Base-by-base conservation (phyloP, 2,329 filamentous ascomycete species). In the Calonectria leucothoes region DNA sequence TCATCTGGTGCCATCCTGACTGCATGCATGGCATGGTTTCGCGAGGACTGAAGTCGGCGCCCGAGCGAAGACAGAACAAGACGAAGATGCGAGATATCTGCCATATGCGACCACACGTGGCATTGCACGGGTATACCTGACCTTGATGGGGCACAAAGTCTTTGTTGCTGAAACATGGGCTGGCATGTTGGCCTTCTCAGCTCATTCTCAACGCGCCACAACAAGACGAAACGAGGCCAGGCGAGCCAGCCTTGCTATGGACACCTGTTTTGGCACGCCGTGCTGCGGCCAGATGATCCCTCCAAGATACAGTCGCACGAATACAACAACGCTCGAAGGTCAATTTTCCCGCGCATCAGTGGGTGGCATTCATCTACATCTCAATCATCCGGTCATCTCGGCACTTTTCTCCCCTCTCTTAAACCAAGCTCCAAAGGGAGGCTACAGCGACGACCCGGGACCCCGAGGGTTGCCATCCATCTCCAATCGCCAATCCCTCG, bases 381-480 rank as follows among this genome's bases (percentile, higher is more conserved):
- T 33, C 55, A 35, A 25, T 33, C 55, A 37, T 59, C n/a, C 23
- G 11, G 12, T 35, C 12, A 14, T 33, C n/a, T 37, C 31, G 55
- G 33, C n/a, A 25, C 12, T 8, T 25, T 37, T 2, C 33, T 27
- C 72, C 74, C 69, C 69, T 64, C 31, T 65, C 55, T 52, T 64
- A 73, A 74, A 66, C 64, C 73, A 71, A 57, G 49, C 68, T 59
- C 77, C 70, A 66, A 72, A 66, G 52, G 48, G 59, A 72, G 51
- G 73, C 74, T 67, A 71, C 69, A 66, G 64, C 68, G 71, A 65
- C 33, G 39, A 39, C 66, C 51, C 69, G 66, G 52, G 71, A 59
- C 70, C 76, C 45, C 66, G 67, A n/a, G 73, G 68, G 66, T 71
- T 69, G 76, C 74, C 77, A 63, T 70, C 31, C 61, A 57, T 25